Percentiles rank a stretch among this genome's conserved stretches.
phyloP scores from a whole-genome alignment of 768 basidiomycete genomes.

The Solioccasus polychromus region DNA sequence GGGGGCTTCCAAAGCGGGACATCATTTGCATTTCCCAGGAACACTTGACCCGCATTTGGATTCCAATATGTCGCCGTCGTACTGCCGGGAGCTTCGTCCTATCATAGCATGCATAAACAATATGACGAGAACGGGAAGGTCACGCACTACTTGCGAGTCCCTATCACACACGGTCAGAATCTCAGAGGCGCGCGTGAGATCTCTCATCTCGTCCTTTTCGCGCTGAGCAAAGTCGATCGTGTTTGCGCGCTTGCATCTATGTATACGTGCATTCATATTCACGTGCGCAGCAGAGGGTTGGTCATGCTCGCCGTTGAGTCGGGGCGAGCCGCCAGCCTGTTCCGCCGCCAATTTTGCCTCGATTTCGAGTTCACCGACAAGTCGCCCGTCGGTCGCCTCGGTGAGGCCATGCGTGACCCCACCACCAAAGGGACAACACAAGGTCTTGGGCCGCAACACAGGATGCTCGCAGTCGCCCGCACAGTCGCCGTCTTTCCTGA shows the following conservation, averaged over 20 bases:
- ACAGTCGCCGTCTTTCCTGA: slow-evolving; percentile 28
- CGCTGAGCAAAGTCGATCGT: slow-evolving; percentile 79
- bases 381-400: slow-evolving; percentile 30
- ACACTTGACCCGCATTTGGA: slow-evolving; percentile 62
- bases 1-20: slow-evolving; percentile 51
- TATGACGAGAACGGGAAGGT: neutral
- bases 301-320: neutral
- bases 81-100: slow-evolving; percentile 27
- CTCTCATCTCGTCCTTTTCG: slow-evolving; percentile 88
- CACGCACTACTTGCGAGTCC: slow-evolving; percentile 11
- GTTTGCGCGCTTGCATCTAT: slow-evolving; percentile 40
- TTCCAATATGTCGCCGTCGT: slow-evolving; percentile 48
- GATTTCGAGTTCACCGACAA: slow-evolving; percentile 22
- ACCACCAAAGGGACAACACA: neutral
- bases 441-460: neutral
- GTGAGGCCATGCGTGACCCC: slow-evolving; percentile 24
- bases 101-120: slow-evolving; percentile 3
- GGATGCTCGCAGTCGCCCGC: slow-evolving; percentile 17
- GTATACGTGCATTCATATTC: slow-evolving; percentile 16
- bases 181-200: slow-evolving; percentile 79
- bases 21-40: slow-evolving; percentile 81
- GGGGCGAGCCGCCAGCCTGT: neutral
- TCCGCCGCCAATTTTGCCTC: slow-evolving; percentile 15
- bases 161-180: slow-evolving; percentile 51
- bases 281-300: neutral